Conservation (phyloP, 2,329 filamentous ascomycete species). For the Epichloe amarillans region DNA sequence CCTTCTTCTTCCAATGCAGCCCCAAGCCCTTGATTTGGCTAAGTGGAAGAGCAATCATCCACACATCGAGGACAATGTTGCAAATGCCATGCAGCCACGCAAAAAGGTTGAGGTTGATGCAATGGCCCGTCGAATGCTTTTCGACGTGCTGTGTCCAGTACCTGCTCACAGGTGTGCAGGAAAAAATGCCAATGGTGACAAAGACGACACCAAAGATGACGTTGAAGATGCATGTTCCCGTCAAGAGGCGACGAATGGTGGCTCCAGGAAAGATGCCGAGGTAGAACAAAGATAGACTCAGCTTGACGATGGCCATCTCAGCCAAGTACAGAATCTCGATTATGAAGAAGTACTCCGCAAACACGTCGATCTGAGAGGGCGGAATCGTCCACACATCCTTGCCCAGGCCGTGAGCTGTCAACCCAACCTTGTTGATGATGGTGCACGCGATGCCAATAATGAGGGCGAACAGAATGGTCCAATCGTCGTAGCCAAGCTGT, state of each 20-base stretch:
- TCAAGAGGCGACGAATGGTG: constrained; percentile 18
- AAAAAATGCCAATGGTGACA: constrained; percentile 20
- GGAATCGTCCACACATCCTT: constrained; percentile 21
- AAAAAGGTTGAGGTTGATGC: constrained; percentile 5
- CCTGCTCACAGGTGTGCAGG: constrained; percentile 26
- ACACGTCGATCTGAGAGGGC: constrained; percentile 10
- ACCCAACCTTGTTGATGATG: constrained; percentile 12
- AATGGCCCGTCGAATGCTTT: neutral
- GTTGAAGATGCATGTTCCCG: constrained; percentile 20
- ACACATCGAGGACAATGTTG: constrained; percentile 3
- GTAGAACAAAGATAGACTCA: constrained; percentile 29
- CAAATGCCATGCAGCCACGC: constrained; percentile 2
- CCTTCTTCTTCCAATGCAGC: constrained; percentile 5
- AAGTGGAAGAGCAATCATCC: constrained; percentile 6
- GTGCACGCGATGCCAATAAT: constrained; percentile 11
- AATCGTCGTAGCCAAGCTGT: constrained; percentile 20
- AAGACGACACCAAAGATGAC: constrained; percentile 18
- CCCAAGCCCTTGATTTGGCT: constrained; percentile 3
- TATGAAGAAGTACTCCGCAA: constrained; percentile 18
- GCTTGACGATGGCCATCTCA: constrained; percentile 22
- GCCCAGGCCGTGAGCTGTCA: constrained; percentile 17
- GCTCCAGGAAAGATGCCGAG: constrained; percentile 25
- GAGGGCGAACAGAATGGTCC: constrained; percentile 12
- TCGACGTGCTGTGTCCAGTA: constrained; percentile 30
- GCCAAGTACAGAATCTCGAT: constrained; percentile 20